These are phyloP conservation scores for Arthroderma uncinatum DNA, from an alignment of 2,329 filamentous ascomycete genomes.

Conservation along the genomic window DNA sequence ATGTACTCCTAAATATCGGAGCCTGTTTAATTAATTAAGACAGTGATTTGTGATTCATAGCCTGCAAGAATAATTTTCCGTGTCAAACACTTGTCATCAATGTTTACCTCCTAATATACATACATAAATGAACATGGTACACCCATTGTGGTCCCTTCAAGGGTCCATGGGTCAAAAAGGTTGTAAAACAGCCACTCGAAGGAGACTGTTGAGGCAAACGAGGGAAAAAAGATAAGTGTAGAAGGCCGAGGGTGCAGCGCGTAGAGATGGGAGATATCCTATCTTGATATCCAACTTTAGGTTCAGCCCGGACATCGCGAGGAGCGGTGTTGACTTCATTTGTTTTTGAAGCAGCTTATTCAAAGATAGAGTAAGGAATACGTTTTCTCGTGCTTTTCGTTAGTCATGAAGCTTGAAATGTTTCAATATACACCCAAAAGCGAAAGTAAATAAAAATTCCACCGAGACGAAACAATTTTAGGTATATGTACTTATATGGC, in stretches of 20 bases:
- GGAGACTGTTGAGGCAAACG: not conserved
- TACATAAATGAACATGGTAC: not conserved
- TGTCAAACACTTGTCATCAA: not conserved
- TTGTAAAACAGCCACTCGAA: no score
- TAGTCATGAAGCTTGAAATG: not conserved
- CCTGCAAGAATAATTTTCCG: not conserved
- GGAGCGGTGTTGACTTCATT: not conserved
- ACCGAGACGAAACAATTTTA: not conserved
- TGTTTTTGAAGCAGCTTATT: not conserved
- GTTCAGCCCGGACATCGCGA: not conserved
- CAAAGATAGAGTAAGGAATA: no score
- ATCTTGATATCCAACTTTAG: not conserved
- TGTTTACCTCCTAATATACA: not conserved
- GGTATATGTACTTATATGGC: not conserved
- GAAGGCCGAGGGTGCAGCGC: not conserved
- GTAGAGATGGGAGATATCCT: not conserved
- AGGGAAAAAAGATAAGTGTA: not conserved
- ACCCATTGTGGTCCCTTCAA: not conserved
- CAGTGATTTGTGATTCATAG: no score
- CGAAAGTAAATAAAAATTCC: not conserved
- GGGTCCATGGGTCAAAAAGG: not conserved
- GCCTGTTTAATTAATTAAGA: no score
- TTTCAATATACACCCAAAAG: not conserved
- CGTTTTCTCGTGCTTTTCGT: not conserved
- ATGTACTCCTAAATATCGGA: no score